phyloP scores from a whole-genome alignment of 331 rosid species.

The Malus hybrid region DNA sequence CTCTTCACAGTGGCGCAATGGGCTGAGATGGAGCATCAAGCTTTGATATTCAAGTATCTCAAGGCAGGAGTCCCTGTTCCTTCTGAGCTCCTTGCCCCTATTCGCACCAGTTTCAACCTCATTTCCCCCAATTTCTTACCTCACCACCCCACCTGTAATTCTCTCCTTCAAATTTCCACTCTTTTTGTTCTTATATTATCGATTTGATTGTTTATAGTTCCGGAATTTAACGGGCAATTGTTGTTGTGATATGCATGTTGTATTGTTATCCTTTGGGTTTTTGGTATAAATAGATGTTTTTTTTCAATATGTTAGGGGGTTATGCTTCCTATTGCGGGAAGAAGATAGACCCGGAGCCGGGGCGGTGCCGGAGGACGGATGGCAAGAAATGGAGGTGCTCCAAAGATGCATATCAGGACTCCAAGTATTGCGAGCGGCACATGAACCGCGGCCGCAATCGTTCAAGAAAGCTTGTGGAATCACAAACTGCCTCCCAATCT shows the following conservation, averaged over 20 bases:
- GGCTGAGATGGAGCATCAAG: constrained; percentile 75
- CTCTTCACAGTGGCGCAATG: constrained; percentile 64
- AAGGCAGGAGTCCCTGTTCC: constrained; percentile 63
- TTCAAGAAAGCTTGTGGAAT: constrained; percentile 99
- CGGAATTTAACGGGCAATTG: neutral
- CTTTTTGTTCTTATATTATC: neutral
- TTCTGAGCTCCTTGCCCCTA: constrained; percentile 54
- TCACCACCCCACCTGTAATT: constrained; percentile 31
- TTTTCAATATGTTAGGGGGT: neutral
- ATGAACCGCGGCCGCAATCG: constrained; percentile 90
- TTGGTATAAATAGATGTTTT: neutral
- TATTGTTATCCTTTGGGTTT: neutral
- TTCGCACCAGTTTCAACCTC: constrained; percentile 46
- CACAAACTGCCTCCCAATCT: constrained; percentile 47
- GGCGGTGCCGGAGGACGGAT: constrained; percentile 83
- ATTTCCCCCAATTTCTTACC: constrained; percentile 29
- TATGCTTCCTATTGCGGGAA: constrained; percentile 56
- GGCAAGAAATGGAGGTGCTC: constrained; percentile 94
- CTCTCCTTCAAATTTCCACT: neutral
- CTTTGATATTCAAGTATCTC: constrained; percentile 61
- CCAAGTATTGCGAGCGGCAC: constrained; percentile 87
- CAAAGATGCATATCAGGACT: constrained; percentile 75
- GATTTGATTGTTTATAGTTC: neutral
- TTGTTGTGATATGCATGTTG: neutral
- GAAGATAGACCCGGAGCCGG: constrained; percentile 90